Conservation (phyloP, 2,329 filamentous ascomycete genomes). For the Botryosphaeria dothidea region DNA sequence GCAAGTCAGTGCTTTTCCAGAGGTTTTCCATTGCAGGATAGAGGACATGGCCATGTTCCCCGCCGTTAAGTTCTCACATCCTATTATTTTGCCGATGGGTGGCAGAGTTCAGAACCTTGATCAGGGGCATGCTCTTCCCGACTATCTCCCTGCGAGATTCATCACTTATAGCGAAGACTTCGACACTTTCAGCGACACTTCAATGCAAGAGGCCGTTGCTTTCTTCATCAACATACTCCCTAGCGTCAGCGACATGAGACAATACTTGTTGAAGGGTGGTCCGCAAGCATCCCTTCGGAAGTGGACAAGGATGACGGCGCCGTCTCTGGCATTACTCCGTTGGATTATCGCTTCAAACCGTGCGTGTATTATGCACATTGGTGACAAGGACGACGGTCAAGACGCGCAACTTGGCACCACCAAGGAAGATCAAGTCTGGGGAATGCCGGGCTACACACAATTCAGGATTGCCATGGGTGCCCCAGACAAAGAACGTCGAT, state of each 20-base stretch:
- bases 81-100: background rate
- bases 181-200: slow-evolving; percentile 49
- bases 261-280: slow-evolving; percentile 42
- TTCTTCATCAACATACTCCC: slow-evolving; percentile 62
- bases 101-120: background rate
- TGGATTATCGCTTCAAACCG: slow-evolving; percentile 92
- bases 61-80: background rate
- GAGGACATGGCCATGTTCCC: background rate
- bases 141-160: slow-evolving; percentile 35
- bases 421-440: slow-evolving; percentile 57
- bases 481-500: slow-evolving; percentile 82
- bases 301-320: slow-evolving; percentile 64
- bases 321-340: slow-evolving; percentile 68
- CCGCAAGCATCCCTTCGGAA: slow-evolving; percentile 41
- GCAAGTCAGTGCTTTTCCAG: slow-evolving; percentile 26
- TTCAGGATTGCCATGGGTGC: slow-evolving; percentile 88
- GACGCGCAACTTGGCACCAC: slow-evolving; percentile 26
- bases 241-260: slow-evolving; percentile 58
- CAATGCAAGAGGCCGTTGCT: slow-evolving; percentile 55
- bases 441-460: slow-evolving; percentile 70
- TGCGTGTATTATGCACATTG: slow-evolving; percentile 80
- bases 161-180: slow-evolving; percentile 58
- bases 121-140: background rate
- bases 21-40: background rate
- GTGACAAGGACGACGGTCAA: slow-evolving; percentile 34